Evolutionary conservation across 2,329 filamentous ascomycete species (phyloP).

Genomic region (Pestalotiopsis sp.): DNA sequence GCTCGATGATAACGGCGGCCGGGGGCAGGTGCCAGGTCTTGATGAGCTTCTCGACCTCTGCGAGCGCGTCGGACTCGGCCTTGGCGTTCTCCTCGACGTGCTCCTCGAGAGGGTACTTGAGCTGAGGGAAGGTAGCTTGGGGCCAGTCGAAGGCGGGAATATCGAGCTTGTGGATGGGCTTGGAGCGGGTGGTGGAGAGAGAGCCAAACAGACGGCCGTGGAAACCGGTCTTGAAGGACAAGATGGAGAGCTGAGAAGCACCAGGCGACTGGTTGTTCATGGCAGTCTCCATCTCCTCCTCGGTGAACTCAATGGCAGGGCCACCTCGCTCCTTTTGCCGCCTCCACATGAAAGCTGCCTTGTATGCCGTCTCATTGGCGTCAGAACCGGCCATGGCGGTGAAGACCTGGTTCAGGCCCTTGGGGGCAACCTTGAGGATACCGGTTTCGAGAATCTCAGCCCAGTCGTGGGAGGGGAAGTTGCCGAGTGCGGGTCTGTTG

Average conservation of each 20-base stretch:
- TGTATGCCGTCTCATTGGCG: conserved; percentile 93
- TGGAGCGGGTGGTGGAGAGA: conserved; percentile 86
- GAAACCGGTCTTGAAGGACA: conserved; percentile 88
- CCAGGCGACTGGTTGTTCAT: conserved; percentile 85
- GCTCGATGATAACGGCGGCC: conserved; percentile 83
- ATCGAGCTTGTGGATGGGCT: conserved; percentile 93
- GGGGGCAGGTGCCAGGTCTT: conserved; percentile 78
- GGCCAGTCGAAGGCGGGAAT: conserved; percentile 97
- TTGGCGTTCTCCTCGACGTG: conserved; percentile 79
- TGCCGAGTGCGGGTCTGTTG: conserved; percentile 87
- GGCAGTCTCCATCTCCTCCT: conserved; percentile 71
- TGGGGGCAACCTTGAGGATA: conserved; percentile 80
- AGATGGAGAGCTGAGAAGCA: conserved; percentile 77
- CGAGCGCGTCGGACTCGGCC: conserved; percentile 79
- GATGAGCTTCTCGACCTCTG: conserved; percentile 83
- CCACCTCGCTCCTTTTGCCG: conserved; percentile 82
- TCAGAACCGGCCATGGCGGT: conserved; percentile 88
- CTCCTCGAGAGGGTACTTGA: conserved; percentile 86
- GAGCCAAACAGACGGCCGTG: conserved; percentile 89
- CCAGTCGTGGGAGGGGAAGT: conserved; percentile 89
- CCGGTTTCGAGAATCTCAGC: conserved; percentile 77
- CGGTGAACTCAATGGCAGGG: conserved; percentile 74
- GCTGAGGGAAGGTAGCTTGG: conserved; percentile 80
- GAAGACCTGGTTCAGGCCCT: conserved; percentile 86
- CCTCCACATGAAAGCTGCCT: conserved; percentile 93